These are phyloP conservation scores for Ensete glaucum DNA, from an alignment of 176 grass and related monocot genomes.

Conservation along the genomic window DNA sequence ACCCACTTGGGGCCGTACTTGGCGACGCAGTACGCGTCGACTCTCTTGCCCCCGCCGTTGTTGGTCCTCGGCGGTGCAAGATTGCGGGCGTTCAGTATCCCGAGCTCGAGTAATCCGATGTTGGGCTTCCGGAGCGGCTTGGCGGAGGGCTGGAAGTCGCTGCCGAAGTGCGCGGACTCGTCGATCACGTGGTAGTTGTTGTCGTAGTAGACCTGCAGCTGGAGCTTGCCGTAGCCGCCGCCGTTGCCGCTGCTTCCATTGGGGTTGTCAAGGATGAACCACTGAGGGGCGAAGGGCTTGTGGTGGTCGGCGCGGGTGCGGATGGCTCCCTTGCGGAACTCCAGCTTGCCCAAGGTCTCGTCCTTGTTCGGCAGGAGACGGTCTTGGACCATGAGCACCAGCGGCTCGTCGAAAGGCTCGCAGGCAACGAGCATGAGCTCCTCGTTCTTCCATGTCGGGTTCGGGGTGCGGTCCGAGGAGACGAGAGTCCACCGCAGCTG, in stretches of 20 bases:
- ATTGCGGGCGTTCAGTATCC: constrained; percentile 10
- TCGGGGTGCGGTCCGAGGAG: neutral
- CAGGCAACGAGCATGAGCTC: constrained; percentile 24
- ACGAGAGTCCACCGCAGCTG: neutral
- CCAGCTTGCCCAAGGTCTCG: neutral
- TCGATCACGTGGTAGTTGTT: constrained; percentile 33
- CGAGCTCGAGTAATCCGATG: constrained; percentile 17
- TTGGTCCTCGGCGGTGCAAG: neutral
- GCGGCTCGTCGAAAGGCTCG: constrained; percentile 33
- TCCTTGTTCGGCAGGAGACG: neutral
- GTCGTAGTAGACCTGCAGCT: constrained; percentile 30
- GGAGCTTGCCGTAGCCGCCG: constrained; percentile 20
- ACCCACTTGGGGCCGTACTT: constrained; percentile 23
- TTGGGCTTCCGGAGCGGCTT: neutral
- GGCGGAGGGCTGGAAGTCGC: constrained; percentile 30
- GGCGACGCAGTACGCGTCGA: constrained; percentile 17
- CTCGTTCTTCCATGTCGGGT: constrained; percentile 33
- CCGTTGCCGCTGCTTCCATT: neutral
- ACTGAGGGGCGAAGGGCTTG: neutral
- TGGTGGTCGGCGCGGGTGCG: neutral
- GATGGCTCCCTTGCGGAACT: constrained; percentile 12
- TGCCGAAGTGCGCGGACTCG: constrained; percentile 19
- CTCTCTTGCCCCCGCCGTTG: neutral
- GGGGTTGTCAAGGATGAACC: constrained; percentile 23
- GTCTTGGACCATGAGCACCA: constrained; percentile 22